Conservation (phyloP, 2,329 filamentous ascomycete species). For the Penicillium sp. region DNA sequence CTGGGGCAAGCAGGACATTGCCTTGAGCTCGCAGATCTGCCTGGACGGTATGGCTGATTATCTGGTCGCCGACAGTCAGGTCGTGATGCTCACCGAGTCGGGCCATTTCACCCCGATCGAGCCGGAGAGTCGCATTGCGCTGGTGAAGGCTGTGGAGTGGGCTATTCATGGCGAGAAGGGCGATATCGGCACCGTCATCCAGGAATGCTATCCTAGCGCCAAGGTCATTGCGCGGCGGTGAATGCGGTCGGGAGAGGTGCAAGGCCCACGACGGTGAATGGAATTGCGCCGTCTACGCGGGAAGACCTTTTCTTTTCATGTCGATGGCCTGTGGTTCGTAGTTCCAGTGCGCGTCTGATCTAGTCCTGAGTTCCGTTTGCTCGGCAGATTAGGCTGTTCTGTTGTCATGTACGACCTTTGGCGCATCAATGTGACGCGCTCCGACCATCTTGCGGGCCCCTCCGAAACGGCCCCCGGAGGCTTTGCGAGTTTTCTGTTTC, state of each 20-base stretch:
- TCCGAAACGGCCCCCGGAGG: not conserved
- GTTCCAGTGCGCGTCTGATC: not conserved
- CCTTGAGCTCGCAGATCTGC: slow-evolving; percentile 54
- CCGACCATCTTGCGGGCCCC: not conserved
- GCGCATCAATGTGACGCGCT: not conserved
- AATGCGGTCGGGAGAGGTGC: slow-evolving; percentile 8
- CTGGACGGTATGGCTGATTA: slow-evolving; percentile 59
- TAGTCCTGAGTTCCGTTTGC: not conserved
- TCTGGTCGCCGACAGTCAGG: slow-evolving; percentile 54
- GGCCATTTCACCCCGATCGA: slow-evolving; percentile 61
- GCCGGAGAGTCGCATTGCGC: slow-evolving; percentile 45
- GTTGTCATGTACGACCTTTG: too few relatives aligned
- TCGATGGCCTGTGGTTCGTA: not conserved
- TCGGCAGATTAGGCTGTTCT: not conserved
- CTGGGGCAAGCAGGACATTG: slow-evolving; percentile 57
- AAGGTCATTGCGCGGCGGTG: slow-evolving; percentile 39
- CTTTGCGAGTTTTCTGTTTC: not conserved
- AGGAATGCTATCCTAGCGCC: slow-evolving; percentile 39
- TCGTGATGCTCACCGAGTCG: slow-evolving; percentile 53
- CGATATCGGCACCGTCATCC: slow-evolving; percentile 37
- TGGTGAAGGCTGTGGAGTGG: slow-evolving; percentile 49
- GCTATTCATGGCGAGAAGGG: slow-evolving; percentile 42
- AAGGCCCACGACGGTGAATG: not conserved
- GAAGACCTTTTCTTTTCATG: not conserved
- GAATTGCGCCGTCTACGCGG: not conserved